A percentile compares a stretch with the other conserved stretches of the same genome.
Evolutionary conservation across 768 basidiomycete genomes (phyloP).

Genomic region (Lactarius hatsudake): DNA sequence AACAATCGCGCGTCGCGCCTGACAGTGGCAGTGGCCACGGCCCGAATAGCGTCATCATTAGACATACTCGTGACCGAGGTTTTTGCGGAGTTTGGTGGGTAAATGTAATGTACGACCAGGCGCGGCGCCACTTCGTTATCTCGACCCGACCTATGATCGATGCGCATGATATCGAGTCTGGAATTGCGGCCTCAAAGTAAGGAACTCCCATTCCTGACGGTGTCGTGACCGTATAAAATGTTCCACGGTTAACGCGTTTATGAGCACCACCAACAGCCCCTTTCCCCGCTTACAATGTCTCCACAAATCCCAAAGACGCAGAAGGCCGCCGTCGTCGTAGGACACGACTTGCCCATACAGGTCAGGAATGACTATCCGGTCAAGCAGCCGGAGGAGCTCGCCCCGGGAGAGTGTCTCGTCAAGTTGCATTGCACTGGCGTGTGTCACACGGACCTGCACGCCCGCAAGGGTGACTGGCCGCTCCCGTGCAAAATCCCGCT

Average conservation of each 20-base stretch:
- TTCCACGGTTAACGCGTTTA: not conserved
- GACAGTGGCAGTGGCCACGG: too few species aligned
- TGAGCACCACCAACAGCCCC: not conserved
- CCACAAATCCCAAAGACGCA: slow-evolving; percentile 42
- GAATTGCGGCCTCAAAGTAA: not conserved
- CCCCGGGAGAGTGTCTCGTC: slow-evolving; percentile 70
- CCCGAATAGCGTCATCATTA: not conserved
- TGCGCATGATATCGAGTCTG: not conserved
- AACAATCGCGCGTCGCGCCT: too few species aligned
- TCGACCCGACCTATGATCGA: not conserved
- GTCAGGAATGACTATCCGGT: slow-evolving; percentile 52
- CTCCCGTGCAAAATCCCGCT: slow-evolving; percentile 59
- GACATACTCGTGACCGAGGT: too few species aligned
- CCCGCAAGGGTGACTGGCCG: slow-evolving; percentile 79
- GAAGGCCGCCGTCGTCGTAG: slow-evolving; percentile 41
- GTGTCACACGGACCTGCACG: slow-evolving; percentile 86
- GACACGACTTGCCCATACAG: slow-evolving; percentile 34
- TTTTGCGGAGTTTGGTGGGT: too few species aligned
- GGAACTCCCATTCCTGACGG: not conserved
- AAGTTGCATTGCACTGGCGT: slow-evolving; percentile 76
- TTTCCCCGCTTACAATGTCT: slow-evolving; percentile 19
- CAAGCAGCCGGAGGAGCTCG: slow-evolving; percentile 51
- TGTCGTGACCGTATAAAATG: not conserved
- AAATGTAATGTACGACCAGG: too few species aligned
- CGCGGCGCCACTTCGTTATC: too few species aligned